Base-by-base conservation (phyloP, 306 rosid genomes). In the Castanea sativa region DNA sequence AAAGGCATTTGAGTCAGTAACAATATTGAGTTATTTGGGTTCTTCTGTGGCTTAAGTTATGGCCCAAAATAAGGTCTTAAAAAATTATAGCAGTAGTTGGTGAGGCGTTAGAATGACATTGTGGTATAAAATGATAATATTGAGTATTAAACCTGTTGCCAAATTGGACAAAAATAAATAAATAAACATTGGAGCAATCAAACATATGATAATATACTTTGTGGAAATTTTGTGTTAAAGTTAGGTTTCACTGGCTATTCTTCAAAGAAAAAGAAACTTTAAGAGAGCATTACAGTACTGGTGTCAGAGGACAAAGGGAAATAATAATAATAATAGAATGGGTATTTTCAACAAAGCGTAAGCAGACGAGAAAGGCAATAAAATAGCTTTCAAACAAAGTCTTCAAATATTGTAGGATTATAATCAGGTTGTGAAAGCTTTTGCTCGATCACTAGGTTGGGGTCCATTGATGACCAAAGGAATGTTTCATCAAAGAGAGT, bases 401-500 rank as follows among this genome's bases (percentile, higher is more conserved):
- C 85, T 79, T 88, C 82, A 85, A 85, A 88, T 77, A 83, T 82
- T 87, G 84, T 60, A 88, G 79, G 90, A 89, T 81, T 83, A 82
- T 38, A 82, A 84, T 58, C 80, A 83, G 72, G 84, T 76, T 61
- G 72, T 41, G 85, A 76, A 25, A 64, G 30, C 80, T 82, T 49
- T 11, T 10, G 53, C 4, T 49, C 27, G 27, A 25, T 25, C 14
- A 13, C 53, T 49, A 49, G 90, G 29, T 69, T 89, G 89, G 84
- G 84, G 67, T 84, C 87, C 83, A 85, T 87, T 72, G 58, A 88
- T 81, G 90, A 81, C 73, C 57, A 3, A 53, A 82, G 81, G 95
- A 92, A 92, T 92, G 97, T 92, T 92, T 90, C 91, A 88, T 88
- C 55, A 75, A 86, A 86, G 91, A 92, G 92, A 84, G 93, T 92